phyloP scores from a whole-genome alignment of 345 rosid genomes.

The Arabis hirsuta region DNA sequence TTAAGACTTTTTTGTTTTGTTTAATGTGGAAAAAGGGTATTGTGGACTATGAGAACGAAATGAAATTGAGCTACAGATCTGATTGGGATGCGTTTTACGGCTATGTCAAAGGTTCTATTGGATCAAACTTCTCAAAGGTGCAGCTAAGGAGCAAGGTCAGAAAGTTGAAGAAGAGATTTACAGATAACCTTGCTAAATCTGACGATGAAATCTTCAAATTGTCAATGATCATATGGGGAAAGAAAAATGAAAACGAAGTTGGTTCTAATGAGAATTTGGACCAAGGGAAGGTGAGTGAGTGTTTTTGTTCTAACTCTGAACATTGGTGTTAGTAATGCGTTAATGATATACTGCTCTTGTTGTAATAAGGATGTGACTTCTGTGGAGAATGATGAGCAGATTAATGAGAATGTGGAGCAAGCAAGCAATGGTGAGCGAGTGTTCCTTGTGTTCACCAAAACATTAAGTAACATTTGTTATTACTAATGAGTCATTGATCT shows the following conservation, averaged over 20 bases:
- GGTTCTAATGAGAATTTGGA: constrained; percentile 1
- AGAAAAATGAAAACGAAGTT: not conserved
- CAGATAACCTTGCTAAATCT: not conserved
- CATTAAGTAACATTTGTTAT: not conserved
- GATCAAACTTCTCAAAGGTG: not conserved
- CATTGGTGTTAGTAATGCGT: not conserved
- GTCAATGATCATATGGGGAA: constrained; percentile 22
- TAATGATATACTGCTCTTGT: not conserved
- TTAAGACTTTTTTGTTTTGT: too few species aligned
- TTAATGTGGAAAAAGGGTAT: not conserved
- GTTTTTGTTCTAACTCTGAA: not conserved
- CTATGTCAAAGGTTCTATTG: not conserved
- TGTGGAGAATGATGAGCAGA: not conserved
- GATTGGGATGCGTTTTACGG: not conserved
- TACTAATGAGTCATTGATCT: not conserved
- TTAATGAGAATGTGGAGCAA: not conserved
- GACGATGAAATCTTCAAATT: constrained; percentile 3
- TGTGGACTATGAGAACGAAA: not conserved
- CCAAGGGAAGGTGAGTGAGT: constrained; percentile 6
- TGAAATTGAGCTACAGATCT: not conserved
- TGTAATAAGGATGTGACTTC: not conserved
- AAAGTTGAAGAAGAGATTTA: constrained; percentile 20
- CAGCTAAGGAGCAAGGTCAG: constrained; percentile 26
- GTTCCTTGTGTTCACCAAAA: not conserved
- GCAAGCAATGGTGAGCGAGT: not conserved